Evolutionary conservation across 148 eudicot species (phyloP).

Genomic region (Rhododendron henanense): DNA sequence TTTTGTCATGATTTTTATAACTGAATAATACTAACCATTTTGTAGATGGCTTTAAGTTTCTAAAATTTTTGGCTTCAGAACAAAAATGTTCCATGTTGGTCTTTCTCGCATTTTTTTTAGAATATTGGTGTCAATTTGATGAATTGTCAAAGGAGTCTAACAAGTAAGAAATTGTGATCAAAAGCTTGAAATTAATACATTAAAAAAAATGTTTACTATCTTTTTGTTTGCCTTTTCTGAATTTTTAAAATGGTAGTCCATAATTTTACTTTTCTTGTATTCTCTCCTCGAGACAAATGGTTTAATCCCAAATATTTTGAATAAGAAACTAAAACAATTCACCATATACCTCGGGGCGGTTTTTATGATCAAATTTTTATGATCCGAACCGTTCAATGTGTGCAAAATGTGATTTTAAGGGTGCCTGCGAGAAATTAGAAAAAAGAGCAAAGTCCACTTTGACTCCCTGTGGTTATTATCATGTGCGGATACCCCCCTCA

Average conservation of each 20-base stretch:
- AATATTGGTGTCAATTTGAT: not conserved
- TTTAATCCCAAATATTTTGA: not conserved
- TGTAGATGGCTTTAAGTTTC: not conserved
- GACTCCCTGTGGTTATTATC: too few relatives aligned
- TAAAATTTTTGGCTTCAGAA: not conserved
- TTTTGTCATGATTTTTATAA: not conserved
- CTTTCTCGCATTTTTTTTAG: not conserved
- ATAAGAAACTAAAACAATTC: not conserved
- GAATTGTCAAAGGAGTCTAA: not conserved
- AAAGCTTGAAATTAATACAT: not conserved
- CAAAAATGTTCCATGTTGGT: not conserved
- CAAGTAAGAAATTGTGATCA: not conserved
- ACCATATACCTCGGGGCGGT: not conserved
- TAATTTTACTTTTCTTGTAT: not conserved
- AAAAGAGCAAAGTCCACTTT: too few relatives aligned
- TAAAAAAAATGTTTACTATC: not conserved
- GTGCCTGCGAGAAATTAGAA: too few relatives aligned
- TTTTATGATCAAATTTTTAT: too few relatives aligned
- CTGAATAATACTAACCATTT: not conserved
- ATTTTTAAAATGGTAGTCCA: not conserved
- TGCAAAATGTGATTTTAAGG: too few relatives aligned
- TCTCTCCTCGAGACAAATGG: not conserved
- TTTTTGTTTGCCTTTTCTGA: not conserved
- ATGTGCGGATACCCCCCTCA: too few relatives aligned
- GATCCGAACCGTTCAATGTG: too few relatives aligned